These are phyloP conservation scores for Boletus rubroflammeus DNA, from an alignment of 768 basidiomycete species.

Conservation along the genomic window DNA sequence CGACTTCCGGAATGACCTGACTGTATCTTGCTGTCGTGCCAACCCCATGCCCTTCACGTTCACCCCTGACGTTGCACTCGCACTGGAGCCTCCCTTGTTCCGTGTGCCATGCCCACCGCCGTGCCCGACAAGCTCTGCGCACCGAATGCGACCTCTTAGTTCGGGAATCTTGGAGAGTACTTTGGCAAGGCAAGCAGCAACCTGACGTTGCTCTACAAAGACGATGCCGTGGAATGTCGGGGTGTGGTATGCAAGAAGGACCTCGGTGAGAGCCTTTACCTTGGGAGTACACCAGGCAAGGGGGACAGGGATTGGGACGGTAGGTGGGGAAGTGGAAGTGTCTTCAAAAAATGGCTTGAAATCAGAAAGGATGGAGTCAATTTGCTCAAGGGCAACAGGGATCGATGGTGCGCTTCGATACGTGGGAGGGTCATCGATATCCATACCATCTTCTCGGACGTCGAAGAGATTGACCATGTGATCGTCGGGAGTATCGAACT, in stretches of 20 bases:
- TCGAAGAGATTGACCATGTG: slow-evolving; percentile 15
- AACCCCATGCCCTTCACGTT: slow-evolving; percentile 50
- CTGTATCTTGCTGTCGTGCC: slow-evolving; percentile 53
- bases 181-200: slow-evolving; percentile 65
- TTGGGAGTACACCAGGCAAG: slow-evolving; percentile 76
- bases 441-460: slow-evolving; percentile 24
- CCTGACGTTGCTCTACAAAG: slow-evolving; percentile 83
- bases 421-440: slow-evolving; percentile 24
- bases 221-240: slow-evolving; percentile 74
- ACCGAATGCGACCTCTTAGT: slow-evolving; percentile 52
- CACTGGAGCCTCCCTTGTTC: slow-evolving; percentile 13
- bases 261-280: slow-evolving; percentile 55
- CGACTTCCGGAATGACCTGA: slow-evolving; percentile 59
- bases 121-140: slow-evolving; percentile 70
- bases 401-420: slow-evolving; percentile 18
- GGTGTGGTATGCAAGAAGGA: slow-evolving; percentile 53
- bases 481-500: slow-evolving; percentile 20
- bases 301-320: slow-evolving; percentile 40
- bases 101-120: slow-evolving; percentile 38
- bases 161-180: slow-evolving; percentile 59
- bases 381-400: slow-evolving; percentile 45
- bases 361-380: slow-evolving; percentile 47
- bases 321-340: slow-evolving; percentile 23
- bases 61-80: slow-evolving; percentile 25
- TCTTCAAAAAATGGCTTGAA: slow-evolving; percentile 39